A percentile compares a stretch with the other conserved stretches of the same genome.
Conservation (phyloP, 192 early-diverging fungal genomes). For the Linderina pennispora region DNA sequence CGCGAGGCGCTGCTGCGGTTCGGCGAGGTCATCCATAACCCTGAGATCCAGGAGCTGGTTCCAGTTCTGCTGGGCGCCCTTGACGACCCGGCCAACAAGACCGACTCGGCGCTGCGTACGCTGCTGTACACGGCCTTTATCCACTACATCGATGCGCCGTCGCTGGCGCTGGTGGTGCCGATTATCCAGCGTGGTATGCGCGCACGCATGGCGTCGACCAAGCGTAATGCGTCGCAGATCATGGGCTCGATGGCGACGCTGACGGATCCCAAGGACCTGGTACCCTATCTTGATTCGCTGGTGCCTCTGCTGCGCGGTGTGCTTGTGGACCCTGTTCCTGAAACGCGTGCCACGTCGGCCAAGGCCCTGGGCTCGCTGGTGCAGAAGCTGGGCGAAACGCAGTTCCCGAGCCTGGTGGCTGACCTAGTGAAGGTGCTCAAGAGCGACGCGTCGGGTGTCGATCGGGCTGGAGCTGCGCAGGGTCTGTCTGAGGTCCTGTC, state of each 20-base stretch:
- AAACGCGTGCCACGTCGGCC: slow-evolving; percentile 88
- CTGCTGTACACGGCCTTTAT: slow-evolving; percentile 92
- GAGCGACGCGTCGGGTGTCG: slow-evolving; percentile 83
- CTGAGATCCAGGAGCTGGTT: slow-evolving; percentile 91
- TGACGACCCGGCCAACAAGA: slow-evolving; percentile 82
- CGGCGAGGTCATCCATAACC: slow-evolving; percentile 95
- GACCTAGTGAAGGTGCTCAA: slow-evolving; percentile 86
- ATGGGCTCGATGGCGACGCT: slow-evolving; percentile 97
- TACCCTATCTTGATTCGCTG: slow-evolving; percentile 79
- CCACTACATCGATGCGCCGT: slow-evolving; percentile 98
- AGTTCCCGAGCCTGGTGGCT: slow-evolving; percentile 86
- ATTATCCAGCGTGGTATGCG: slow-evolving; percentile 89
- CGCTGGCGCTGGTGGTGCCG: slow-evolving; percentile 90
- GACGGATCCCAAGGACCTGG: slow-evolving; percentile 85
- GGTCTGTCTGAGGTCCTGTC: slow-evolving; percentile 91
- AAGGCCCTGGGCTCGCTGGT: slow-evolving; percentile 91
- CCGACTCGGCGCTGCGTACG: slow-evolving; percentile 71
- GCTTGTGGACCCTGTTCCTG: slow-evolving; percentile 92
- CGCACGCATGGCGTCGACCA: slow-evolving; percentile 81
- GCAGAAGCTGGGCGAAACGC: slow-evolving; percentile 83
- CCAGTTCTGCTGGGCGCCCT: slow-evolving; percentile 82
- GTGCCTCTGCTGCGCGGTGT: slow-evolving; percentile 88
- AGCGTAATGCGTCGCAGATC: slow-evolving; percentile 96
- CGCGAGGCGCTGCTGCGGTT: slow-evolving; percentile 79
- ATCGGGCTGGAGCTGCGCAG: slow-evolving; percentile 95